These are phyloP conservation scores for Clohesyomyces aquaticus DNA, from an alignment of 495 filamentous ascomycete genomes.

Conservation along the genomic window DNA sequence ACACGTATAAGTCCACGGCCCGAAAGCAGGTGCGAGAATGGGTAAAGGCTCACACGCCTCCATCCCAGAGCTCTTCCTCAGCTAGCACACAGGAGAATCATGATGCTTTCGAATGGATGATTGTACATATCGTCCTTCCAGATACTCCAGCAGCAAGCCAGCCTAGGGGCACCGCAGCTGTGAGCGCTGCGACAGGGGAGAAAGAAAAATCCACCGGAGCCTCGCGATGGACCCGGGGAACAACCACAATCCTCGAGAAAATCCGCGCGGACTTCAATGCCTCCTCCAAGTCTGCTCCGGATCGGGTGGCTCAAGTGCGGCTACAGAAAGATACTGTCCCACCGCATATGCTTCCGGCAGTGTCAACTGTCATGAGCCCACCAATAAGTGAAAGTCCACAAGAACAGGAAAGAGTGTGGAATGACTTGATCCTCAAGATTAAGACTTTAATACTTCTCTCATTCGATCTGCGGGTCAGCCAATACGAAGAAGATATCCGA, in stretches of 20 bases:
- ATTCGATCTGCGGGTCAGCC: slow-evolving; percentile 86
- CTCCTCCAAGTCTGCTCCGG: slow-evolving; percentile 72
- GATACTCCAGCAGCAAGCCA: slow-evolving; percentile 76
- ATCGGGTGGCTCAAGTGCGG: slow-evolving; percentile 84
- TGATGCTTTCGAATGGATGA: slow-evolving; percentile 96
- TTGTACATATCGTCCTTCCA: slow-evolving; percentile 84
- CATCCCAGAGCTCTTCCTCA: slow-evolving; percentile 50
- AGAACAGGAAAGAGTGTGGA: slow-evolving; percentile 73
- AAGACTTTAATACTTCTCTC: slow-evolving; percentile 85
- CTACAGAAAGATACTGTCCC: slow-evolving; percentile 57
- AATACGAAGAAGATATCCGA: slow-evolving; percentile 96
- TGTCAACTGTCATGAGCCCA: slow-evolving; percentile 39
- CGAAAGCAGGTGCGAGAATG: slow-evolving; percentile 83
- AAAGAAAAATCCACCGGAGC: slow-evolving; percentile 52
- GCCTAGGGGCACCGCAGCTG: slow-evolving; percentile 54
- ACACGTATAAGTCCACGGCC: slow-evolving; percentile 80
- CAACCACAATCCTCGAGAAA: slow-evolving; percentile 84
- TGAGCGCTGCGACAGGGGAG: slow-evolving; percentile 48
- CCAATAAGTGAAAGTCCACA: slow-evolving; percentile 61
- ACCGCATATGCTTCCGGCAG: slow-evolving; percentile 44
- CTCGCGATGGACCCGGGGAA: slow-evolving; percentile 74
- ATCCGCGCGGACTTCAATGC: slow-evolving; percentile 89
- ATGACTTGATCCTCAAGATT: slow-evolving; percentile 82
- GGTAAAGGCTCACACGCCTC: slow-evolving; percentile 74
- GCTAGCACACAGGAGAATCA: slow-evolving; percentile 72